Evolutionary conservation across 352 stramenopile genomes (phyloP).

Genomic region (Sclerospora graminicola): DNA sequence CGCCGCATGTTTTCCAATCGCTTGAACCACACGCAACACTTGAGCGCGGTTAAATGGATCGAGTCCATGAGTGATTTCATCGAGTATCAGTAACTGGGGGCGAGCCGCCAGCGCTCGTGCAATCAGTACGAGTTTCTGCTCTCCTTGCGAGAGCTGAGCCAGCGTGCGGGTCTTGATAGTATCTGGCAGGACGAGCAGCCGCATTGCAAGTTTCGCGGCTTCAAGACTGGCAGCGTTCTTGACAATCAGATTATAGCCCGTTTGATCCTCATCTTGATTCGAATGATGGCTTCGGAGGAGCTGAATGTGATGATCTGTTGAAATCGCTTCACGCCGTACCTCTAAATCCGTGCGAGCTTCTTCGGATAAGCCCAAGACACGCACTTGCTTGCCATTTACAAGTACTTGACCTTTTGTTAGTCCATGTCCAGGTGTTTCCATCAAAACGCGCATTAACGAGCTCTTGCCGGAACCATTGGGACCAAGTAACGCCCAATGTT

Average conservation of each 20-base stretch:
- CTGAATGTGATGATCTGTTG: slow-evolving; percentile 85
- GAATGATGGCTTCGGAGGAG: slow-evolving; percentile 34
- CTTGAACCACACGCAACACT: slow-evolving; percentile 68
- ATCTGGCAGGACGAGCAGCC: slow-evolving; percentile 26
- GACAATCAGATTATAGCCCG: slow-evolving; percentile 30
- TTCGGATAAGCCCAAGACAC: not conserved
- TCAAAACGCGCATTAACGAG: slow-evolving; percentile 62
- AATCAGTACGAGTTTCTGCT: slow-evolving; percentile 89
- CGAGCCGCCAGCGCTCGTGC: slow-evolving; percentile 60
- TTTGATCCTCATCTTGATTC: slow-evolving; percentile 6
- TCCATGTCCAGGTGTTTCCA: slow-evolving; percentile 44
- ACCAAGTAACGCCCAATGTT: slow-evolving; percentile 62
- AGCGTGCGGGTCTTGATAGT: slow-evolving; percentile 39
- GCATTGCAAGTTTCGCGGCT: slow-evolving; percentile 21
- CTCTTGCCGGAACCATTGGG: slow-evolving; percentile 74
- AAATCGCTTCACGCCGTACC: slow-evolving; percentile 61
- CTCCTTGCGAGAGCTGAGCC: slow-evolving; percentile 76
- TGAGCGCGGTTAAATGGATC: slow-evolving; percentile 75
- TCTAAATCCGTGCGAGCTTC: not conserved
- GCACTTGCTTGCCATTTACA: slow-evolving; percentile 23
- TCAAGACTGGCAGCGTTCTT: slow-evolving; percentile 28
- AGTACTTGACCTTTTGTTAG: slow-evolving; percentile 31
- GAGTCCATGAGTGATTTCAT: slow-evolving; percentile 89
- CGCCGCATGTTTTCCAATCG: slow-evolving; percentile 45
- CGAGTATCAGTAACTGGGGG: slow-evolving; percentile 80